Evolutionary conservation across 192 early-diverging fungal species (phyloP).

Genomic region (Podila verticillata): DNA sequence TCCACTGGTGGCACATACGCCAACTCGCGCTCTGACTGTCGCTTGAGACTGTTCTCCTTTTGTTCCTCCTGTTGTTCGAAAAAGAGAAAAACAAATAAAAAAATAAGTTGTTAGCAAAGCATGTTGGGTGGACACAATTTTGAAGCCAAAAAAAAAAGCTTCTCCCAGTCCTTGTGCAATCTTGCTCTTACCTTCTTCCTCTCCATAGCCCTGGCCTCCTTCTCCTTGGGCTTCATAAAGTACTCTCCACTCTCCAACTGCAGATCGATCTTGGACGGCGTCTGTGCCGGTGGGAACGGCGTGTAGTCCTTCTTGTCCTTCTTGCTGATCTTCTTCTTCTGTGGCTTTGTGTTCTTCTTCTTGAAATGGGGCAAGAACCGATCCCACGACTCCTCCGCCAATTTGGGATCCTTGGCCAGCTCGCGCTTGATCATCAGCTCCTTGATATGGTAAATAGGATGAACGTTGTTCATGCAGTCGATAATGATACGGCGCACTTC

Average conservation of each 20-base stretch:
- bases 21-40: conserved; percentile 76
- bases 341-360: conserved; percentile 83
- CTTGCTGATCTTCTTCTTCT: conserved; percentile 67
- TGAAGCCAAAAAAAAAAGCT: background rate
- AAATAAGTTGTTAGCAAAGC: conserved; percentile 1
- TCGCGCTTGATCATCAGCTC: conserved; percentile 99
- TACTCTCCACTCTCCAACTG: conserved; percentile 97
- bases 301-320: conserved; percentile 86
- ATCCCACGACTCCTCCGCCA: conserved; percentile 96
- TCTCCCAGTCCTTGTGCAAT: background rate
- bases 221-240: conserved; percentile 84
- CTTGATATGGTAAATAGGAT: conserved; percentile 99
- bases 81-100: background rate
- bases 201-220: conserved; percentile 69
- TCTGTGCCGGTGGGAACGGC: conserved; percentile 90
- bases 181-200: conserved; percentile 66
- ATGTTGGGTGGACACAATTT: background rate
- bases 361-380: conserved; percentile 97
- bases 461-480: conserved; percentile 99
- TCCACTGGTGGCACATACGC: conserved; percentile 88
- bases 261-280: conserved; percentile 88
- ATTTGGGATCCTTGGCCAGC: conserved; percentile 94
- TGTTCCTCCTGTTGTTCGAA: conserved; percentile 59
- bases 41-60: conserved; percentile 72
- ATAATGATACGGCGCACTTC: conserved; percentile 89